Evolutionary conservation across 805 yeast genomes (phyloP).

Genomic region (Priceomyces fermenticarens): DNA sequence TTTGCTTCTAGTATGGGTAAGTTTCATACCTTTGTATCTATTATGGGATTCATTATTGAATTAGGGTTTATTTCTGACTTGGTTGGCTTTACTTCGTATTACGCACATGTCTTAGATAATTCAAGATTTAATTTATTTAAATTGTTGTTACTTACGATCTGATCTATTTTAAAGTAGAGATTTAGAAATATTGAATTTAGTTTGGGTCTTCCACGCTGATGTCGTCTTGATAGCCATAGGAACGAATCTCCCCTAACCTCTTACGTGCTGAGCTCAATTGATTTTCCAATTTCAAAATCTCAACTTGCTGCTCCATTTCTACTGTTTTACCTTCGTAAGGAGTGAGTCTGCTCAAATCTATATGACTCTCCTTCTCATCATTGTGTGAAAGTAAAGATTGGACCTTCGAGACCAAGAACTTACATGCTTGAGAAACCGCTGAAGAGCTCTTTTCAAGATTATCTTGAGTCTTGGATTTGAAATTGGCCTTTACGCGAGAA

Average conservation of each 20-base stretch:
- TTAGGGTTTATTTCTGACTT: too few relatives aligned
- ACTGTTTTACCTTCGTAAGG: conserved; percentile 80
- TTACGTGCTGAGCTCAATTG: conserved; percentile 70
- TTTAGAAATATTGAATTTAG: not conserved
- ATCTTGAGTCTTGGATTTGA: conserved; percentile 74
- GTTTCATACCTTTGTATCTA: too few relatives aligned
- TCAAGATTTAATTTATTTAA: too few relatives aligned
- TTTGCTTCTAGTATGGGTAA: too few relatives aligned
- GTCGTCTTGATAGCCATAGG: conserved; percentile 69
- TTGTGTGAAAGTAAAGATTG: conserved; percentile 49
- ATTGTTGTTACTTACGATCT: too few relatives aligned
- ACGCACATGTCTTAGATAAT: too few relatives aligned
- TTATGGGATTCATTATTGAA: too few relatives aligned
- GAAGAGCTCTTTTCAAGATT: conserved; percentile 65
- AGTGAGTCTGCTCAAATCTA: conserved; percentile 66
- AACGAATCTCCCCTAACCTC: conserved; percentile 80
- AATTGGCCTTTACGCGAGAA: conserved; percentile 78
- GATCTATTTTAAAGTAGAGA: not conserved
- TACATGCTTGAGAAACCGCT: conserved; percentile 73
- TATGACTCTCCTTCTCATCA: conserved; percentile 33
- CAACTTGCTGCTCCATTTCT: conserved; percentile 93
- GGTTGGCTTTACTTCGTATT: too few relatives aligned
- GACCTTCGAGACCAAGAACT: conserved; percentile 66
- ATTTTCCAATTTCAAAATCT: conserved; percentile 78
- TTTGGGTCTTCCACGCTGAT: conserved; percentile 44